These are phyloP conservation scores for Hyphodiscus sp. DNA, from an alignment of 2,329 filamentous ascomycete genomes.

Conservation along the genomic window DNA sequence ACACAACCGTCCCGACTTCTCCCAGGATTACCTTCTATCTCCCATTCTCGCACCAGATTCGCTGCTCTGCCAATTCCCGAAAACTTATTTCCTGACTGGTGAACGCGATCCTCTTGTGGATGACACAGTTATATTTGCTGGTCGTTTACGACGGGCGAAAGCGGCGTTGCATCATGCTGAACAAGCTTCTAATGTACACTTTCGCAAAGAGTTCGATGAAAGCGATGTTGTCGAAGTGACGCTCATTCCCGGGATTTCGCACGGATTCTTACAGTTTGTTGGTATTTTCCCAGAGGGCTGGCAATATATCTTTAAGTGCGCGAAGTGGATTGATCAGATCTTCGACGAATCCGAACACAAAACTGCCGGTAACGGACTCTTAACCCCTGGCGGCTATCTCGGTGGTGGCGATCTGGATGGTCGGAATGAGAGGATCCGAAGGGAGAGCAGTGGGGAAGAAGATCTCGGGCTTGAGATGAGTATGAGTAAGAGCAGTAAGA, in stretches of 20 bases:
- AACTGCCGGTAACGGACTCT: constrained; percentile 27
- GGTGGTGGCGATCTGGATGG: background rate
- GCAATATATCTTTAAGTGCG: constrained; percentile 76
- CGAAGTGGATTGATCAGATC: constrained; percentile 73
- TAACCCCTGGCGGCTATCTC: constrained; percentile 8
- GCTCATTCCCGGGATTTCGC: constrained; percentile 81
- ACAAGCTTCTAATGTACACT: constrained; percentile 47
- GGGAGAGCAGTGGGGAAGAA: constrained; percentile 55
- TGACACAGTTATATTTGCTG: constrained; percentile 94
- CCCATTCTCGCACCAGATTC: constrained; percentile 84
- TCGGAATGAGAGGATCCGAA: constrained; percentile 7
- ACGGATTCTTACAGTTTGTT: constrained; percentile 92
- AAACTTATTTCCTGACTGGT: constrained; percentile 88
- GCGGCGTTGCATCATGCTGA: constrained; percentile 43
- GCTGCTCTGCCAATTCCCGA: constrained; percentile 80
- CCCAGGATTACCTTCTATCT: constrained; percentile 82
- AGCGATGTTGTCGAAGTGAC: constrained; percentile 74
- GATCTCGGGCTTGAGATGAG: constrained; percentile 78
- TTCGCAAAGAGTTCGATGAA: constrained; percentile 56
- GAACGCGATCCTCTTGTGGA: constrained; percentile 94
- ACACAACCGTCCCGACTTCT: constrained; percentile 87
- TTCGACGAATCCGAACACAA: constrained; percentile 49
- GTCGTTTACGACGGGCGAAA: constrained; percentile 75
- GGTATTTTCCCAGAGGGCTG: constrained; percentile 83
- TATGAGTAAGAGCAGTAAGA: constrained; percentile 37